Base-by-base conservation (phyloP, 306 rosid species). In the Vigna angularis region DNA sequence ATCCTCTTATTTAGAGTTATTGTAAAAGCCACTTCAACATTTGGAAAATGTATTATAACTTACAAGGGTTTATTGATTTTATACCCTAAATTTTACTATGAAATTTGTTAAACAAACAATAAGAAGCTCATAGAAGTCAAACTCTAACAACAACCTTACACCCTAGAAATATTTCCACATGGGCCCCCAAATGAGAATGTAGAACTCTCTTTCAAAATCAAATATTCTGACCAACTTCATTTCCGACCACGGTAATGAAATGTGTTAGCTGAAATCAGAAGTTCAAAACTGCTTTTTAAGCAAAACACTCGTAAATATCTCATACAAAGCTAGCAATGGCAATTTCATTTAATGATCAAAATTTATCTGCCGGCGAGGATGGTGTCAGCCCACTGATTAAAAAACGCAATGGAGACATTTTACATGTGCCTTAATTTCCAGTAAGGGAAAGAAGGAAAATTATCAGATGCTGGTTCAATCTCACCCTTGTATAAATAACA, bases 371-470 rank as follows among this genome's bases (percentile, higher is more conserved):
- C 51, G 48, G 75, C 66, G 36, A 73, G 34, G 57, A 73, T 16
- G 38, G 55, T 28, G 81, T 78, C 86, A 64, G 56, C 69, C 80
- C 73, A 49, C 17, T 55, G 79, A 78, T 56, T 66, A 59, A 69
- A 78, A 81, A 52, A 12, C 45, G 32, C 83, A 63, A 64, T 45
- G 76, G 65, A 56, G 57, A 70, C 49, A 45, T 76, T 45, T 70
- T 72, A 66, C 79, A 77, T 66, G 50, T 66, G 62, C 76, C 65
- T 66, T 49, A 73, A 78, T 66, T 77, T 72, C 76, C 75, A 78
- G 83, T 52, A 48, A 65, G 73, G 16, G 58, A 72, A 38, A 56
- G 56, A 36, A 26, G 50, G 84, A 53, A 64, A 65, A 70, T 28
- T 20, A 70, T 63, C 50, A 36, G 17, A 61, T 45, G 49, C 9